A percentile compares a stretch with the other conserved stretches of the same genome.
Evolutionary conservation across 1,284 basidiomycete genomes (phyloP).

Genomic region (Fomitiporia mediterranea): DNA sequence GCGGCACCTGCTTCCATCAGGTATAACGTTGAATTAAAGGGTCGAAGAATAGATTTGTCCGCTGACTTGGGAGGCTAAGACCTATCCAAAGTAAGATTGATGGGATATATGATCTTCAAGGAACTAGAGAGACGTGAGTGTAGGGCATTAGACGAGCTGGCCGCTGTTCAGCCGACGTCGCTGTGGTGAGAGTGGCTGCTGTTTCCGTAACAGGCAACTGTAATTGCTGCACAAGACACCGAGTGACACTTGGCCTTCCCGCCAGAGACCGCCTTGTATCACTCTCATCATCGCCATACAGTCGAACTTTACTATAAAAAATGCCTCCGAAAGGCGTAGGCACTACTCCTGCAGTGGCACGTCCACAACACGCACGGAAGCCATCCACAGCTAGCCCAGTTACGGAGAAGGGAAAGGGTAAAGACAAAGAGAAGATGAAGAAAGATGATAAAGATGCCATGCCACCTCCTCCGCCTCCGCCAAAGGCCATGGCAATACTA

Average conservation of each 20-base stretch:
- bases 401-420: conserved; percentile 23
- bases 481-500: conserved; percentile 42
- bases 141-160: background rate
- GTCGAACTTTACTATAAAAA: background rate
- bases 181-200: background rate
- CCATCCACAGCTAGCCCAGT: conserved; percentile 11
- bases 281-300: background rate
- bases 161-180: background rate
- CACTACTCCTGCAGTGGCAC: background rate
- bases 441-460: conserved; percentile 37
- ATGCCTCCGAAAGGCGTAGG: conserved; percentile 15
- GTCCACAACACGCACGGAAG: conserved; percentile 9
- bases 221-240: background rate
- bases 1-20: no score
- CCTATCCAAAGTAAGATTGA: no score
- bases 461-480: conserved; percentile 56
- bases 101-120: no score
- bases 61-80: background rate
- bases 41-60: no score
- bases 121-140: background rate
- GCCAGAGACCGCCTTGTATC: background rate
- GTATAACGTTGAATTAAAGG: no score
- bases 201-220: background rate
- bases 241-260: no score
- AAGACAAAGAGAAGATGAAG: conserved; percentile 10